phyloP scores from a whole-genome alignment of 345 rosid genomes.

The Turritis glabra region DNA sequence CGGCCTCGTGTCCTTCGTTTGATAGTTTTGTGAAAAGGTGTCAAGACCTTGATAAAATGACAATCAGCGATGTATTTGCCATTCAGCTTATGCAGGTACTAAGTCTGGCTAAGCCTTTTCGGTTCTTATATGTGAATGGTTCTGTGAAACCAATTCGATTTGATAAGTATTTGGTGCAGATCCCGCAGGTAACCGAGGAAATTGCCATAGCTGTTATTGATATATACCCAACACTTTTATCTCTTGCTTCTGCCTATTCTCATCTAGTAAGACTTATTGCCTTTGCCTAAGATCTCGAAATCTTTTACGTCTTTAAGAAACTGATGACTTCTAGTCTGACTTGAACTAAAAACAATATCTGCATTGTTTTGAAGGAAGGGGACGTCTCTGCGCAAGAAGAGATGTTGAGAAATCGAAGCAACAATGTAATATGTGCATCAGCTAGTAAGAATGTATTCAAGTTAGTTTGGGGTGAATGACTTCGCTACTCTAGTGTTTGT shows the following conservation, averaged over 20 bases:
- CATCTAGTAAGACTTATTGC: slow-evolving; percentile 61
- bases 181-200: slow-evolving; percentile 86
- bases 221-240: slow-evolving; percentile 72
- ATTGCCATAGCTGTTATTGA: slow-evolving; percentile 70
- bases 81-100: slow-evolving; percentile 95
- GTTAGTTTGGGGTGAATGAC: slow-evolving; percentile 27
- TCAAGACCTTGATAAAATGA: slow-evolving; percentile 77
- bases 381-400: slow-evolving; percentile 32
- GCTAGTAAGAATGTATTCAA: slow-evolving; percentile 35
- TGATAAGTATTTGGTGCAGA: slow-evolving; percentile 42
- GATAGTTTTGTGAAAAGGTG: slow-evolving; percentile 67
- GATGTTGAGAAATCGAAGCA: slow-evolving; percentile 23
- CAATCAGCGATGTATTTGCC: slow-evolving; percentile 86
- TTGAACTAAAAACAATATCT: not conserved
- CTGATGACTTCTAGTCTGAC: not conserved
- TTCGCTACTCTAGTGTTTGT: not conserved
- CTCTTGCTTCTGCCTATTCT: slow-evolving; percentile 85
- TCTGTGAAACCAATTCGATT: not conserved
- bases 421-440: slow-evolving; percentile 19
- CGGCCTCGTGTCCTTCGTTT: slow-evolving; percentile 51
- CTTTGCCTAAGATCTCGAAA: not conserved
- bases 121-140: not conserved
- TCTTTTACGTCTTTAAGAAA: not conserved
- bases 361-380: slow-evolving; percentile 5
- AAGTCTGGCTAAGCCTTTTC: not conserved